Evolutionary conservation across 441 rosid species (phyloP).

Genomic region (Caryocar brasiliense): DNA sequence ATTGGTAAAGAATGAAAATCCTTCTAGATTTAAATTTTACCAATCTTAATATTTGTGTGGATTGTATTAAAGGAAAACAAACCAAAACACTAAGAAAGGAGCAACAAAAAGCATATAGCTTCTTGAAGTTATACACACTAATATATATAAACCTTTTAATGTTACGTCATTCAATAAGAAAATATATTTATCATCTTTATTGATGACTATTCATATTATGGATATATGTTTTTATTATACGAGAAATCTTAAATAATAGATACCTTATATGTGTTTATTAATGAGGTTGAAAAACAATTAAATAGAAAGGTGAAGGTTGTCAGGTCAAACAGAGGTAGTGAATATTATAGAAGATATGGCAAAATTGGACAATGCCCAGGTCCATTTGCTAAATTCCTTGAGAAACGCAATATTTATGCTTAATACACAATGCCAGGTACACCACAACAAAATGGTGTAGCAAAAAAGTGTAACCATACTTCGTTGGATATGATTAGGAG

Average conservation of each 20-base stretch:
- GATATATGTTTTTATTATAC: neutral
- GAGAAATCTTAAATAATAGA: constrained; percentile 3
- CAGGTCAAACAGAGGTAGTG: neutral
- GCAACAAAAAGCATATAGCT: neutral
- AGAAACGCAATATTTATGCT: neutral
- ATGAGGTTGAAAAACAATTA: constrained; percentile 2
- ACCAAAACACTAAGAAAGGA: constrained; percentile 3
- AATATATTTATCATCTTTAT: constrained; percentile 8
- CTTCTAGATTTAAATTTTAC: neutral
- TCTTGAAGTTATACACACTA: constrained; percentile 4
- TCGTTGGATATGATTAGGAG: neutral
- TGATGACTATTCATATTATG: neutral
- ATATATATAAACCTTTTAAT: constrained; percentile 8
- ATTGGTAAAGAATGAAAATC: neutral
- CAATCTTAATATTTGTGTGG: neutral
- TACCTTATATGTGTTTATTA: neutral
- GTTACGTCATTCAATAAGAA: neutral
- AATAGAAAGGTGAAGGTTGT: constrained; percentile 5
- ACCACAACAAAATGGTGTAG: neutral
- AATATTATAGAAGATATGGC: constrained; percentile 8
- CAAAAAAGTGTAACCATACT: neutral
- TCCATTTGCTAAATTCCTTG: constrained; percentile 4
- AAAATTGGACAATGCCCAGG: neutral
- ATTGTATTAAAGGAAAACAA: constrained; percentile 8
- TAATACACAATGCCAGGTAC: neutral